Percentiles rank a stretch among this genome's conserved stretches.
Evolutionary conservation across 2,329 filamentous ascomycete genomes (phyloP).

Genomic region (Dactylellina drechsleri): DNA sequence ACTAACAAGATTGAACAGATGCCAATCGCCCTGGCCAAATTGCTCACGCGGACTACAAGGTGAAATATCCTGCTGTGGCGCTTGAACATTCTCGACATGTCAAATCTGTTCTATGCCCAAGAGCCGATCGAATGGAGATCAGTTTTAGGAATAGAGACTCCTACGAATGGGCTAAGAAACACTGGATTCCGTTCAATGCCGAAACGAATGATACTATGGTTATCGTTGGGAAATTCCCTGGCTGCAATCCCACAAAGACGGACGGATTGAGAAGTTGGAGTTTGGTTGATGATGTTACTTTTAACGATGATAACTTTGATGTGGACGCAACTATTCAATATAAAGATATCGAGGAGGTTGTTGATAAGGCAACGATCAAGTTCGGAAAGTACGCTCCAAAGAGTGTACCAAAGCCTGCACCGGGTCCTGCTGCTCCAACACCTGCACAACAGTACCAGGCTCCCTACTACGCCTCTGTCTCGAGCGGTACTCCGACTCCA

Average conservation of each 20-base stretch:
- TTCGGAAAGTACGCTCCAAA: constrained; percentile 48
- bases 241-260: constrained; percentile 40
- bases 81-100: constrained; percentile 48
- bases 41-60: constrained; percentile 36
- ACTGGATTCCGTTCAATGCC: constrained; percentile 46
- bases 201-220: constrained; percentile 48
- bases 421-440: constrained; percentile 21
- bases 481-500: constrained; percentile 15
- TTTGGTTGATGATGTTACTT: constrained; percentile 43
- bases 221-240: constrained; percentile 42
- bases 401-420: not conserved
- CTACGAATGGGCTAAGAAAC: constrained; percentile 41
- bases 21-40: constrained; percentile 35
- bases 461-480: constrained; percentile 34
- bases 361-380: constrained; percentile 29
- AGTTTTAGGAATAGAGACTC: constrained; percentile 26
- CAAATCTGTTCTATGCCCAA: constrained; percentile 34
- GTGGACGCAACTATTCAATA: constrained; percentile 45
- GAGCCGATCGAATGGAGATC: constrained; percentile 39
- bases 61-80: constrained; percentile 49
- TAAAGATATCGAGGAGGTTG: constrained; percentile 32
- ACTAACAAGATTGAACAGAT: constrained; percentile 12
- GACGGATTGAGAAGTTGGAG: constrained; percentile 50
- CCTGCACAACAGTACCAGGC: constrained; percentile 31
- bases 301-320: constrained; percentile 42